phyloP scores from a whole-genome alignment of 106 monocot genomes.

The Dioscorea zingiberensis region DNA sequence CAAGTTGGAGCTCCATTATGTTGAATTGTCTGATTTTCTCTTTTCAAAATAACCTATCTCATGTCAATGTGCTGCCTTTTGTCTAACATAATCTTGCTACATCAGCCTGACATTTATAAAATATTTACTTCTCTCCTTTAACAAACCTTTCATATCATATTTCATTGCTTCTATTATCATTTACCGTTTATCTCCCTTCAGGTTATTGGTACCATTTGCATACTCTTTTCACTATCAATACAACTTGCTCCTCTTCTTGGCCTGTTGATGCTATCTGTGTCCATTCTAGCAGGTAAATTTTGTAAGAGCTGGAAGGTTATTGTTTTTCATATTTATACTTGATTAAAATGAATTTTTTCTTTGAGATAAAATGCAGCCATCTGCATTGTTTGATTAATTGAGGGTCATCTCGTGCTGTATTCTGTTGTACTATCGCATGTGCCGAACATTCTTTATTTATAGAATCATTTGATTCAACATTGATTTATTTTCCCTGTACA shows the following conservation, averaged over 20 bases:
- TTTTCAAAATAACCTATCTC: no score
- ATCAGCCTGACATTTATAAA: neutral
- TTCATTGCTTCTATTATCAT: neutral
- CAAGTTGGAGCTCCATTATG: constrained; percentile 5
- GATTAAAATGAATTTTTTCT: no score
- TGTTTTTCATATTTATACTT: no score
- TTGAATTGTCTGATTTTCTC: neutral
- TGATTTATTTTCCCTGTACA: constrained; percentile 1
- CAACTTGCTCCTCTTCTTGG: constrained; percentile 92
- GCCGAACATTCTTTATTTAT: no score
- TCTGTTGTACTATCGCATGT: no score
- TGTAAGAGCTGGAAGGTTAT: no score
- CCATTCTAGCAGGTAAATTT: constrained; percentile 75
- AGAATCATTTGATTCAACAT: constrained; percentile 3
- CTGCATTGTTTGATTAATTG: no score
- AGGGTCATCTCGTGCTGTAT: no score
- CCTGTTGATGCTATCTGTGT: constrained; percentile 81
- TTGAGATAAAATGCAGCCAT: no score
- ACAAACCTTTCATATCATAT: neutral
- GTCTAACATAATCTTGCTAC: no score
- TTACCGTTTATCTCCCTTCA: constrained; percentile 16
- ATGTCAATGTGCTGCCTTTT: no score
- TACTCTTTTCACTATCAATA: constrained; percentile 76
- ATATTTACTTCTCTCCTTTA: neutral
- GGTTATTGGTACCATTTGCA: constrained; percentile 86